Evolutionary conservation across 345 rosid species (phyloP), one percentile per base, ranked within the genome.

Genomic region (Rhodamnia rubescens): DNA sequence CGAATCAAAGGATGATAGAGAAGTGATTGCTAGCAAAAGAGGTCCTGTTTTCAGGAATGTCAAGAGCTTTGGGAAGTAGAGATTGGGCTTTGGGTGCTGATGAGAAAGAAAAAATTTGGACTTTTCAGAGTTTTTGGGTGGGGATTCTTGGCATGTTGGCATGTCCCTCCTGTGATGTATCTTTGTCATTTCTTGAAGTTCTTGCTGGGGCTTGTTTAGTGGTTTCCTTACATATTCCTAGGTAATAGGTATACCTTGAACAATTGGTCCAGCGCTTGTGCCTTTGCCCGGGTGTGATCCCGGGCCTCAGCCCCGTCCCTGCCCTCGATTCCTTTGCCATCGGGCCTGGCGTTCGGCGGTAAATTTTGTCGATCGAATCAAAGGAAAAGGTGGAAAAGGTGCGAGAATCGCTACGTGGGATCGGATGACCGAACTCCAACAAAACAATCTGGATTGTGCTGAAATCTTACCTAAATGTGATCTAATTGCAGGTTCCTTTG

Each of bases 11-110:
- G 92, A 57, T 82, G 94, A 93, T 36, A 90, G 88, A 82, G 94
- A 91, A 69, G 92, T 83, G 24, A 83, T 92, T 22, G 59, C 18
- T 24, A 81, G 85, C 74, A 92, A 89, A 90, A 91, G 96, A 55
- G 94, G 94, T 11, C 89, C 87, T 42, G 90, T 83, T 6, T 86
- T 83, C 83, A 83, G 89, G 85, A 90, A 87, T 53, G 91, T 95
- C 27, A 87, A 94, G 83, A 83, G 58, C 85, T 91, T 94, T 85
- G 86, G 89, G 61, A 93, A 90, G 84, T 92, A 90, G 84, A 24
- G 69, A 8, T 9, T 14, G 0, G 26, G 16, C 40, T 7, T 7
- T 15, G 54, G 8, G 20, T 53, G 50, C 24, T 81, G 16, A 29
- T 18, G 47, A 22, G 64, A 13, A 27, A 51, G 0, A 81, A 51